phyloP scores from a whole-genome alignment of 2,329 filamentous ascomycete species.

The Stachybotrys chartarum region DNA sequence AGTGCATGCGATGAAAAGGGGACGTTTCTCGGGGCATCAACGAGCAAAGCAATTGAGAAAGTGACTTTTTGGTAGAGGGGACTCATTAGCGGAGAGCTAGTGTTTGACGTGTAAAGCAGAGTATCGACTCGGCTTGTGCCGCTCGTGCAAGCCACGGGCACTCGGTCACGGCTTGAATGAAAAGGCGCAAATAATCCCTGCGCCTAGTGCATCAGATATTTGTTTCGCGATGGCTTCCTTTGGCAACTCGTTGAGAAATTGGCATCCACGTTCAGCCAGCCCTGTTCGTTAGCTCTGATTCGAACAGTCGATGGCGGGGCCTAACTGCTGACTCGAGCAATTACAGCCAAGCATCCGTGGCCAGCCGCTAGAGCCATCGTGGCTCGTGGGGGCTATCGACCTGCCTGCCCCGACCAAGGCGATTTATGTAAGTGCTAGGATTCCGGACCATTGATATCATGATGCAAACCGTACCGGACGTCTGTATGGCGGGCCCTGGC shows the following conservation, averaged over 20 bases:
- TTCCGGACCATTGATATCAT: not conserved
- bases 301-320: not conserved
- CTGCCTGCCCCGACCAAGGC: too few species aligned
- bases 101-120: not conserved
- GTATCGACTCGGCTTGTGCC: not conserved
- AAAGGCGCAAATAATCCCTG: not conserved
- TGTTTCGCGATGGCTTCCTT: too few species aligned
- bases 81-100: too few species aligned
- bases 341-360: not conserved
- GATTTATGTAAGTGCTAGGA: too few species aligned
- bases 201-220: too few species aligned
- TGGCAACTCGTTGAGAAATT: too few species aligned
- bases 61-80: too few species aligned
- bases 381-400: not conserved
- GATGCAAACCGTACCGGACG: not conserved
- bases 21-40: too few species aligned
- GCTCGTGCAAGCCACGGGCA: not conserved
- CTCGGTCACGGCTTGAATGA: not conserved
- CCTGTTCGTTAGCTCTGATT: not conserved
- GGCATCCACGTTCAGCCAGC: too few species aligned
- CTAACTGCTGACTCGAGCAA: not conserved
- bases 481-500: not conserved
- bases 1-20: too few species aligned
- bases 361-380: not conserved
- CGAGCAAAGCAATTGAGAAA: too few species aligned